Evolutionary conservation across 148 eudicot genomes (phyloP).

Genomic region (Rhododendron simsii): DNA sequence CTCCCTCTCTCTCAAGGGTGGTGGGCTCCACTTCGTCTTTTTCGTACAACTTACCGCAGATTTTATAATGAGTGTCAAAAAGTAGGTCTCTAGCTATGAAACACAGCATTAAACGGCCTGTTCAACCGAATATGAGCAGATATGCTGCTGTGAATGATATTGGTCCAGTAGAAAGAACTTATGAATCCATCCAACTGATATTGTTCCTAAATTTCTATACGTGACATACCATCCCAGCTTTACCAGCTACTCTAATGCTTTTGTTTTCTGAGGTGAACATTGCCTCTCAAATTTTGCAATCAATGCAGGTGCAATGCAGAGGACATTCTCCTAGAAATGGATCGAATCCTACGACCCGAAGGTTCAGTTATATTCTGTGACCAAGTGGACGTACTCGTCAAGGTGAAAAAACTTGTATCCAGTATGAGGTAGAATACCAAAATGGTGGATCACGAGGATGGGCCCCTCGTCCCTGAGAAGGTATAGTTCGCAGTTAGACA

Average conservation of each 20-base stretch:
- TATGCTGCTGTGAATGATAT: not conserved
- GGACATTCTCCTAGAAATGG: slow-evolving; percentile 45
- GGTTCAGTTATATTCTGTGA: slow-evolving; percentile 42
- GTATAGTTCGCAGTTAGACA: slow-evolving; percentile 34
- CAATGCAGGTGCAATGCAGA: slow-evolving; percentile 35
- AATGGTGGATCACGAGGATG: slow-evolving; percentile 49
- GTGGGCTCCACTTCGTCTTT: not conserved
- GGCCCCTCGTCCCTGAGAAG: slow-evolving; percentile 40
- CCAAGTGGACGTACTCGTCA: slow-evolving; percentile 35
- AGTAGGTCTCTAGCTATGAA: not conserved
- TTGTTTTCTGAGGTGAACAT: not conserved
- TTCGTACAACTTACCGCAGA: not conserved
- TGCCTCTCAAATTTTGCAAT: not conserved
- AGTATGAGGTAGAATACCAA: slow-evolving; percentile 44
- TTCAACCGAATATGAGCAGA: too few species aligned
- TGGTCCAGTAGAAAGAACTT: not conserved
- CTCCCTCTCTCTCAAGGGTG: not conserved
- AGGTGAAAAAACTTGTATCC: slow-evolving; percentile 29
- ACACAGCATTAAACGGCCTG: too few species aligned
- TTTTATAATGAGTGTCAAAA: not conserved
- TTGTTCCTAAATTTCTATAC: not conserved
- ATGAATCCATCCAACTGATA: not conserved
- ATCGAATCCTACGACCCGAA: slow-evolving; percentile 38
- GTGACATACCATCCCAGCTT: not conserved
- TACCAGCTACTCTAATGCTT: not conserved